Evolutionary conservation across 192 early-diverging fungal genomes (phyloP).

Genomic region (Coemansia sp.): DNA sequence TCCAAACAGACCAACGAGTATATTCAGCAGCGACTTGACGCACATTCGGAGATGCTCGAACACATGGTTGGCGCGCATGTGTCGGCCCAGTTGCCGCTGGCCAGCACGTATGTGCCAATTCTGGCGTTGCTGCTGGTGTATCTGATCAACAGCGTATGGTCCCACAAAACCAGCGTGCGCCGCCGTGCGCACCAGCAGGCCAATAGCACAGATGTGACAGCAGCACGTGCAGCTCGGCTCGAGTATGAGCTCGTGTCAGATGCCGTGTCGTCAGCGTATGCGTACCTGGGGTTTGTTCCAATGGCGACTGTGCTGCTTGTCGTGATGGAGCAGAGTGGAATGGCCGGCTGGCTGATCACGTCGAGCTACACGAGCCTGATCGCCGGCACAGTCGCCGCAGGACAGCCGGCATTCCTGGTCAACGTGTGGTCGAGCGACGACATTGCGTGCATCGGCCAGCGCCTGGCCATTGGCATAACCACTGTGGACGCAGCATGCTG

Average conservation of each 20-base stretch:
- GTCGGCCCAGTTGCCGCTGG: constrained; percentile 23
- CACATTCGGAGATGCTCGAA: constrained; percentile 25
- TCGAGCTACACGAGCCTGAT: constrained; percentile 38
- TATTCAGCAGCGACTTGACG: constrained; percentile 28
- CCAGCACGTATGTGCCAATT: constrained; percentile 29
- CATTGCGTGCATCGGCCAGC: constrained; percentile 22
- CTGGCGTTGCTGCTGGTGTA: constrained; percentile 21
- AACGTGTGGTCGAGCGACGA: constrained; percentile 7
- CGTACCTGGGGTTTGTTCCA: constrained; percentile 30
- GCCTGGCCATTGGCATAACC: constrained; percentile 19
- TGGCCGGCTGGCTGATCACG: constrained; percentile 33
- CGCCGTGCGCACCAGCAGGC: neutral
- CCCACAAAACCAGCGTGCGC: constrained; percentile 19
- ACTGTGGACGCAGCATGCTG: constrained; percentile 20
- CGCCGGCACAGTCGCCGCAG: constrained; percentile 24
- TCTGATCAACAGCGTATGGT: constrained; percentile 13
- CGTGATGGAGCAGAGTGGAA: constrained; percentile 45
- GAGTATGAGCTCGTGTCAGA: constrained; percentile 4
- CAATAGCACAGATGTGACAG: neutral
- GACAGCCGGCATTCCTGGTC: constrained; percentile 25
- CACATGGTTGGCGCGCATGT: constrained; percentile 21
- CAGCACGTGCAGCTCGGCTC: neutral
- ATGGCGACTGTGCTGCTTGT: constrained; percentile 27
- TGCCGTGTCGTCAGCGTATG: constrained; percentile 15
- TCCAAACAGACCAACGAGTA: constrained; percentile 33